Evolutionary conservation across 768 basidiomycete genomes (phyloP).

Genomic region (Pisolithus marmoratus): DNA sequence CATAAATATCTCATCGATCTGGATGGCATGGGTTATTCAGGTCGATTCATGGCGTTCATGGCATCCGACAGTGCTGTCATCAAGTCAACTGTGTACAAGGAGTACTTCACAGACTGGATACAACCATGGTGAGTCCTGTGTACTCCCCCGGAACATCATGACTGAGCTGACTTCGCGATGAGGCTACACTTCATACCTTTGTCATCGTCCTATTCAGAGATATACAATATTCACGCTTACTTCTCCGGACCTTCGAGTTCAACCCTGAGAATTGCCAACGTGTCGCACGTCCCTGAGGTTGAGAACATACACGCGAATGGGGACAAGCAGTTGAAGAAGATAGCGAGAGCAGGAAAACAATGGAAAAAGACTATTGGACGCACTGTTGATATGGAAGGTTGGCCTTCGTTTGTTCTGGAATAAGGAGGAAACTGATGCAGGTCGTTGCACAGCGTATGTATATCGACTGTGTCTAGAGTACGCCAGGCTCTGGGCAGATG

Average conservation of each 20-base stretch:
- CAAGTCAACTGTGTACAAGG: conserved; percentile 87
- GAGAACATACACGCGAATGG: conserved; percentile 37
- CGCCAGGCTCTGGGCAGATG: conserved; percentile 78
- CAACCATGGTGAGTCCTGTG: conserved; percentile 66
- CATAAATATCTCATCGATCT: conserved; percentile 92
- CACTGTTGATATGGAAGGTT: conserved; percentile 89
- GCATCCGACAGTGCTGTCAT: conserved; percentile 86
- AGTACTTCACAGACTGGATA: conserved; percentile 89
- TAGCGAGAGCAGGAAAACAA: conserved; percentile 87
- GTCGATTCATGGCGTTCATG: conserved; percentile 78
- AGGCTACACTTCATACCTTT: conserved; percentile 96
- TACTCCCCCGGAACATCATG: not conserved
- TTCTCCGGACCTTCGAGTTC: conserved; percentile 79
- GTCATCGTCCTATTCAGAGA: conserved; percentile 79
- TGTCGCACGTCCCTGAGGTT: conserved; percentile 33
- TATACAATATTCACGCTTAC: conserved; percentile 91
- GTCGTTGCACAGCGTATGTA: conserved; percentile 57
- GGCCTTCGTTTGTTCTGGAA: conserved; percentile 18
- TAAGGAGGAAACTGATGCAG: not conserved
- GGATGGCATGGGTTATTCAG: conserved; percentile 95
- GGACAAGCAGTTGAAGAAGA: conserved; percentile 68
- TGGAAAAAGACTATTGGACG: conserved; percentile 87
- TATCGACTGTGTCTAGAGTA: conserved; percentile 88
- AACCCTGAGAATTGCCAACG: conserved; percentile 49
- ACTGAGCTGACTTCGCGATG: not conserved